Conservation (phyloP, 2,329 filamentous ascomycete species). For the Ascosphaera apis region DNA sequence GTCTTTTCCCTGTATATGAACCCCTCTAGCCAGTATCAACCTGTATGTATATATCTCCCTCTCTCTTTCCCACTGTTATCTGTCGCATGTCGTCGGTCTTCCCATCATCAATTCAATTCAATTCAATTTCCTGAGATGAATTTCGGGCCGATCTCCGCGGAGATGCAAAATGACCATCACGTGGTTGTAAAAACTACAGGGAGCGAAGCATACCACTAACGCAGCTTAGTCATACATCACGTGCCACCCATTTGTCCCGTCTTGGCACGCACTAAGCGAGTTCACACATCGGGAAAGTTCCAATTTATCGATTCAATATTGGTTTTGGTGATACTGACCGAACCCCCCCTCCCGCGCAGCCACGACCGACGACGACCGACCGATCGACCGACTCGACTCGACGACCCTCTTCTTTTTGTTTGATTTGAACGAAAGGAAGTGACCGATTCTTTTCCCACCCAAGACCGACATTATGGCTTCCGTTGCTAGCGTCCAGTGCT, state of each 20-base stretch:
- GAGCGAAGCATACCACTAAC: not conserved
- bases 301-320: conserved; percentile 8
- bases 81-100: too few species aligned
- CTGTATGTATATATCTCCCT: too few species aligned
- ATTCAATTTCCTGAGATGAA: too few species aligned
- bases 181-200: not conserved
- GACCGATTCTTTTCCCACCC: not conserved
- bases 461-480: conserved; percentile 41
- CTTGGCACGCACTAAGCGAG: conserved; percentile 19
- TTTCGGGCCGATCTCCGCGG: too few species aligned
- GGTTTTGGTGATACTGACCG: conserved; percentile 9
- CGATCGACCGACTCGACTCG: conserved; percentile 4
- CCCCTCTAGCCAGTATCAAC: too few species aligned
- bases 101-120: too few species aligned
- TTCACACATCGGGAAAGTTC: conserved; percentile 13
- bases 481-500: conserved; percentile 78
- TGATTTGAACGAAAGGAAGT: not conserved
- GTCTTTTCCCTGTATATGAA: too few species aligned
- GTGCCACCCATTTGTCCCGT: conserved; percentile 9
- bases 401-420: conserved; percentile 6
- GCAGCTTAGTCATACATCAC: conserved; percentile 7
- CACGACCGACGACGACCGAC: conserved; percentile 15
- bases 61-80: too few species aligned
- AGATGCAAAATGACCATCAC: not conserved
- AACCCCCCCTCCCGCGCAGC: conserved; percentile 6